Evolutionary conservation across 306 rosid genomes (phyloP).

Genomic region (Ziziphus jujuba): DNA sequence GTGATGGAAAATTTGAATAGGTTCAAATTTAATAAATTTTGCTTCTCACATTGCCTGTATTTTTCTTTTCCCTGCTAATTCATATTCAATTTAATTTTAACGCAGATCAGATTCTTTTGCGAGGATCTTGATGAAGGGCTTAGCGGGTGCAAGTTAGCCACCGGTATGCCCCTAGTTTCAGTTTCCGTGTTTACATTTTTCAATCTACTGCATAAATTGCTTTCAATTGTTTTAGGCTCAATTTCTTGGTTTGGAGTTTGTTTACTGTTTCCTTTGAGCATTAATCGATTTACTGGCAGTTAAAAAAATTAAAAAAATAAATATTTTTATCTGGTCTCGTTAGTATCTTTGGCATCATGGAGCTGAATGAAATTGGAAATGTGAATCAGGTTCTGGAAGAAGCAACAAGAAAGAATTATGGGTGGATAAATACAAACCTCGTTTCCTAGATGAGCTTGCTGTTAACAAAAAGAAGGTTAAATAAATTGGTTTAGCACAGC

Average conservation of each 20-base stretch:
- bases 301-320: background rate
- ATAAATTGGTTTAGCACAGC: constrained; percentile 19
- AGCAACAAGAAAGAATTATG: constrained; percentile 55
- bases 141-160: constrained; percentile 67
- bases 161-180: constrained; percentile 63
- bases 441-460: constrained; percentile 71
- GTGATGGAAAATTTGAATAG: too few relatives aligned
- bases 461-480: constrained; percentile 89
- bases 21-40: too few relatives aligned
- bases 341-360: background rate
- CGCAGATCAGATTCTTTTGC: constrained; percentile 58
- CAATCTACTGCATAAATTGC: too few relatives aligned
- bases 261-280: background rate
- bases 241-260: background rate
- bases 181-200: background rate
- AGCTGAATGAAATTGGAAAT: constrained; percentile 24
- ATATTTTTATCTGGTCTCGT: background rate
- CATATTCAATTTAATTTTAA: background rate
- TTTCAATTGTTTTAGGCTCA: too few relatives aligned
- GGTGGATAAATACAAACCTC: constrained; percentile 83
- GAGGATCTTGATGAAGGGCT: constrained; percentile 74
- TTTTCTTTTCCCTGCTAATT: background rate
- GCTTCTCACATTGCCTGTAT: too few relatives aligned
- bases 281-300: background rate
- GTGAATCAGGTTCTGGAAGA: constrained; percentile 47